These are phyloP conservation scores for Kodamaea arcana DNA, from an alignment of 1,139 yeast genomes.

Conservation along the genomic window DNA sequence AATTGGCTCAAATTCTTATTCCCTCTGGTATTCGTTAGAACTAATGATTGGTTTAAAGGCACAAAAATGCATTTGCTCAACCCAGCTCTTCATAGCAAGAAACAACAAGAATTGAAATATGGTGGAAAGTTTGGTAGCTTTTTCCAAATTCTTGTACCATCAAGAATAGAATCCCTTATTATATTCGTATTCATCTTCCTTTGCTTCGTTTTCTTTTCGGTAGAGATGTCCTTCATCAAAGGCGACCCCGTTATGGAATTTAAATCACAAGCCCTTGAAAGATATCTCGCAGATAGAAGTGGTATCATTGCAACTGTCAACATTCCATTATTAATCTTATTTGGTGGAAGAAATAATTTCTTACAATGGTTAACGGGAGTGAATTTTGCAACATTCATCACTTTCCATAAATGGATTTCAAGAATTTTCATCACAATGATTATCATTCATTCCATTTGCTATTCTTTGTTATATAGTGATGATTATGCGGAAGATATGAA, in stretches of 20 bases:
- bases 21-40: slow-evolving; percentile 16
- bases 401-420: slow-evolving; percentile 38
- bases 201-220: slow-evolving; percentile 10
- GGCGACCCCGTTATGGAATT: slow-evolving; percentile 23
- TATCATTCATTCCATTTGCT: slow-evolving; percentile 38
- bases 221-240: slow-evolving; percentile 15
- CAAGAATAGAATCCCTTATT: slow-evolving; percentile 16
- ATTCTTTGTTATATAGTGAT: slow-evolving; percentile 14
- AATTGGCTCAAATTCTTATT: slow-evolving; percentile 36
- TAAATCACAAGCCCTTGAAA: slow-evolving; percentile 17
- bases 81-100: slow-evolving; percentile 26
- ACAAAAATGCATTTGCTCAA: slow-evolving; percentile 20
- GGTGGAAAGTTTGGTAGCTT: slow-evolving; percentile 1
- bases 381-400: slow-evolving; percentile 32
- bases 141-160: slow-evolving; percentile 12
- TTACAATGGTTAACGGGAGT: slow-evolving; percentile 40
- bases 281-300: slow-evolving; percentile 30
- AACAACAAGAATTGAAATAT: slow-evolving; percentile 17
- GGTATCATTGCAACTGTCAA: slow-evolving; percentile 29
- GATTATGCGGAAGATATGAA: slow-evolving; percentile 8
- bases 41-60: slow-evolving; percentile 1
- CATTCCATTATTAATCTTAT: slow-evolving; percentile 33
- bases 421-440: slow-evolving; percentile 27
- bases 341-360: slow-evolving; percentile 45
- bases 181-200: slow-evolving; percentile 12